Base-by-base conservation (phyloP, 495 filamentous ascomycete species). In the Hyaloscypha variabilis region DNA sequence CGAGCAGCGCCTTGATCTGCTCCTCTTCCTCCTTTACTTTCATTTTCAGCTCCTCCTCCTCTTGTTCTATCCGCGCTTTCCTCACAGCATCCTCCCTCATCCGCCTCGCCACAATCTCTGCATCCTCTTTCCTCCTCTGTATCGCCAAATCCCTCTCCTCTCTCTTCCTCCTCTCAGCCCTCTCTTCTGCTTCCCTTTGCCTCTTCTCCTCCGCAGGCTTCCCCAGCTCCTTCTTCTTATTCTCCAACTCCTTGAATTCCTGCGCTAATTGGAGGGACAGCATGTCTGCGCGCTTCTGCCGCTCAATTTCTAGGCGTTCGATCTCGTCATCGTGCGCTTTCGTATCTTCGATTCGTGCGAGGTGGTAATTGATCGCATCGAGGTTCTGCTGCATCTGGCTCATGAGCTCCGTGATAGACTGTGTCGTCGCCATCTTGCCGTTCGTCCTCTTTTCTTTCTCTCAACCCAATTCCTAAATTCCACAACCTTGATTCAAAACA, bases 321-420 rank as follows among this genome's bases (percentile, higher is more conserved):
- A 54, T 54, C 13, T 26, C 51, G 21, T 54, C 51, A 17, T 54
- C 51, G 14, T 25, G 51, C 23, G 10, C 51, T 54, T 54, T 54
- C 19, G 51, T 54, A 17, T 54, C 51, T 28, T 24, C 21, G 21
- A 54, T 54, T 54, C 51, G 51, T 54, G 51, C 51, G 6, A 54
- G 51, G 25, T 54, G 51, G 51, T 54, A 54, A 19, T 54, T 54
- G 5, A 54, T 54, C 10, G 19, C 3, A 17, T 54, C 51, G 51
- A 54, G 51, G 25, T 54, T 54, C 14, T 25, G 51, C 51, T 54
- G 51, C 51, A 54, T 54, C 21, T 54, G 51, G 51, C 51, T 5
- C 23, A 54, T 28, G n/a, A 54, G 51, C 51, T 54, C 51, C 2
- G 51, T 28, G 25, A 54, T 28, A 28, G 51, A 25, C 3, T n/a